Conservation (phyloP, 495 filamentous ascomycete genomes). For the Penicillium herquei region DNA sequence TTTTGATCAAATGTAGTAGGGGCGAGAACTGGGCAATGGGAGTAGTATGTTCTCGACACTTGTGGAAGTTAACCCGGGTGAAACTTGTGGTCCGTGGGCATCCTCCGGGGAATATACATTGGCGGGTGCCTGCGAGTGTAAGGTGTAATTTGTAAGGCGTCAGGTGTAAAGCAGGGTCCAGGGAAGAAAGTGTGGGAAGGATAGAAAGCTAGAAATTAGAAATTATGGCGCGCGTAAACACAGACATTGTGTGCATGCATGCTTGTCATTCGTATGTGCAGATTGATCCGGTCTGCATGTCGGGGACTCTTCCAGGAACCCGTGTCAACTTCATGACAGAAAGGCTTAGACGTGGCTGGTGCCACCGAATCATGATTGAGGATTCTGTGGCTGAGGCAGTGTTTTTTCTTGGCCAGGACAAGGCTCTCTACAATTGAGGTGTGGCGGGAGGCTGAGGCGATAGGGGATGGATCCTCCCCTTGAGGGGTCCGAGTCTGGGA, state of each 20-base stretch:
- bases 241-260: no score
- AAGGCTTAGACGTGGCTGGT: slow-evolving; percentile 17
- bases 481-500: not conserved
- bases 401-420: not conserved
- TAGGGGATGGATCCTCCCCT: not conserved
- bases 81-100: not conserved
- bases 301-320: no score
- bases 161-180: not conserved
- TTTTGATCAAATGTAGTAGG: not conserved
- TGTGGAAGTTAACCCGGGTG: not conserved
- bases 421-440: not conserved
- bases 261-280: no score
- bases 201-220: not conserved
- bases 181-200: no score
- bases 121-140: not conserved
- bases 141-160: no score
- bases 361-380: slow-evolving; percentile 13
- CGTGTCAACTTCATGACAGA: no score
- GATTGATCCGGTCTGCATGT: no score
- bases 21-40: not conserved
- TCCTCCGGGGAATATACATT: not conserved
- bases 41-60: not conserved
- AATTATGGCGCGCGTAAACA: not conserved
- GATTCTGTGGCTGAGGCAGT: slow-evolving; percentile 25
- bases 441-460: slow-evolving; percentile 22